phyloP scores from a whole-genome alignment of 1,284 basidiomycete species.

The Ganoderma boninense region DNA sequence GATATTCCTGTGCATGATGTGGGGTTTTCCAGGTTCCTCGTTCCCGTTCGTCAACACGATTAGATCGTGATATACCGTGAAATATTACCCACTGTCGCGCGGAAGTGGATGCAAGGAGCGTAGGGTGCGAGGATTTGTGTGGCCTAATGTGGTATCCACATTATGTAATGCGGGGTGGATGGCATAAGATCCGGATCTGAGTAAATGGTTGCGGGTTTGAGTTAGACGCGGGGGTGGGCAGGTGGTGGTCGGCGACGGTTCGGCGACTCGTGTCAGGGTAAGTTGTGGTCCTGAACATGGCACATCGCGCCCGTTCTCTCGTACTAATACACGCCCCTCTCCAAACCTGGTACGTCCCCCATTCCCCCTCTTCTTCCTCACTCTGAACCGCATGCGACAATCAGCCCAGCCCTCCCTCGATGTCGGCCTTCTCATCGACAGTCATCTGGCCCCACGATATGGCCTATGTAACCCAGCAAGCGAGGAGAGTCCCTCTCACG shows the following conservation, averaged over 20 bases:
- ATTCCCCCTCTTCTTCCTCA: not conserved
- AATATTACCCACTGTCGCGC: not conserved
- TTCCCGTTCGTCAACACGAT: too few relatives aligned
- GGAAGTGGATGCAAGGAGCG: not conserved
- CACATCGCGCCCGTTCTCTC: not conserved
- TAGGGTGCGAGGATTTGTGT: too few relatives aligned
- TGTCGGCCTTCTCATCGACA: not conserved
- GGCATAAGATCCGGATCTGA: not conserved
- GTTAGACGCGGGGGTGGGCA: not conserved
- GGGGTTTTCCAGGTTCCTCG: too few relatives aligned
- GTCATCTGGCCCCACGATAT: not conserved
- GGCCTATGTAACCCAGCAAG: not conserved
- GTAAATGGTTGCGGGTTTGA: not conserved
- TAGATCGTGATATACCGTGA: too few relatives aligned
- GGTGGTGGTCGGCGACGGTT: not conserved
- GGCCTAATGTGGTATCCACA: not conserved
- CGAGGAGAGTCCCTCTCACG: not conserved
- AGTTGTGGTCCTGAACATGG: slow-evolving; percentile 2
- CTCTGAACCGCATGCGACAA: not conserved
- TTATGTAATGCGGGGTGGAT: not conserved
- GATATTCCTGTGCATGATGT: too few relatives aligned
- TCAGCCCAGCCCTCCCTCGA: not conserved
- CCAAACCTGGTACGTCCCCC: not conserved
- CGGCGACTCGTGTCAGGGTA: not conserved
- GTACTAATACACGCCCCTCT: not conserved